These are phyloP conservation scores for Cystoderma amianthinum DNA, from an alignment of 768 basidiomycete species.

Conservation along the genomic window DNA sequence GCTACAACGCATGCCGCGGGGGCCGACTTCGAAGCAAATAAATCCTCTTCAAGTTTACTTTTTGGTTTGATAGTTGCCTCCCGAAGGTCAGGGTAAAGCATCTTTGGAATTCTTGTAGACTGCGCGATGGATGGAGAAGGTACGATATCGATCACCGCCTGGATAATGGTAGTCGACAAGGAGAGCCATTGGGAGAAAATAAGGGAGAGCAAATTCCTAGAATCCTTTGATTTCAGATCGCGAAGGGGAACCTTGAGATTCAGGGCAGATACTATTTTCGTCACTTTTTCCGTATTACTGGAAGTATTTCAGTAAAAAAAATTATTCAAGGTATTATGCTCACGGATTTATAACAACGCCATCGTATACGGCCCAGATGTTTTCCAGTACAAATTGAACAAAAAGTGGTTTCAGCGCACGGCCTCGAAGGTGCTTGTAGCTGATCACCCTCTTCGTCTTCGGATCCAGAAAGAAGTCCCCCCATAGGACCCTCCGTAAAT, in stretches of 20 bases:
- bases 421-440: slow-evolving; percentile 83
- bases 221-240: slow-evolving; percentile 89
- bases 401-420: slow-evolving; percentile 89
- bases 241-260: slow-evolving; percentile 79
- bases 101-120: slow-evolving; percentile 76
- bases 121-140: slow-evolving; percentile 85
- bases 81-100: slow-evolving; percentile 79
- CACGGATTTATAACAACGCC: slow-evolving; percentile 85
- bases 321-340: slow-evolving; percentile 21
- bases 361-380: slow-evolving; percentile 96
- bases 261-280: slow-evolving; percentile 81
- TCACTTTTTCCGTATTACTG: slow-evolving; percentile 85
- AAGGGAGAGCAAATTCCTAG: slow-evolving; percentile 71
- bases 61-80: slow-evolving; percentile 54
- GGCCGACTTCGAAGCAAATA: slow-evolving; percentile 64
- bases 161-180: slow-evolving; percentile 87
- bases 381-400: slow-evolving; percentile 95
- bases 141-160: slow-evolving; percentile 88
- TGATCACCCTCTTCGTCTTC: slow-evolving; percentile 90
- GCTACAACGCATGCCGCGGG: slow-evolving; percentile 61
- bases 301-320: slow-evolving; percentile 6
- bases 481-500: slow-evolving; percentile 85
- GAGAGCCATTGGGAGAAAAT: slow-evolving; percentile 97
- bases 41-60: slow-evolving; percentile 76
- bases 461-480: slow-evolving; percentile 97